Evolutionary conservation across 228 moss, liverwort and hornwort species (phyloP).

Genomic region (Sphagnum fallax): DNA sequence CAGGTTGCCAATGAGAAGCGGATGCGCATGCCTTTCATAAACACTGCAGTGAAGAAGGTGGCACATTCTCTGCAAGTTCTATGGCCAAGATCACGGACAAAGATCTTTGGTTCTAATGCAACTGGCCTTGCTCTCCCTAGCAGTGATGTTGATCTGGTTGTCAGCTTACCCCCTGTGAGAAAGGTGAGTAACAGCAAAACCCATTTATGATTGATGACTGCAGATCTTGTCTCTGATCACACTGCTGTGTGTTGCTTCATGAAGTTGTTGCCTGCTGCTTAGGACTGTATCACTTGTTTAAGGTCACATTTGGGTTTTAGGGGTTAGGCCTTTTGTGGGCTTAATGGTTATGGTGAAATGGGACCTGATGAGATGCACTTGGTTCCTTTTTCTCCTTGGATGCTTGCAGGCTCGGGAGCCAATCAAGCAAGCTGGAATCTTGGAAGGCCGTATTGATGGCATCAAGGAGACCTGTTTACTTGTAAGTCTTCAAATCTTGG

Average conservation of each 20-base stretch:
- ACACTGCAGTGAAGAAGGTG: slow-evolving; percentile 87
- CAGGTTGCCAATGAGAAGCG: slow-evolving; percentile 82
- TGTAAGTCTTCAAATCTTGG: slow-evolving; percentile 22
- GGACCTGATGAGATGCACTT: no score
- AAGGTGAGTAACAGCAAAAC: slow-evolving; percentile 35
- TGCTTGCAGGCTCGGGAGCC: slow-evolving; percentile 56
- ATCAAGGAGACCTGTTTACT: slow-evolving; percentile 90
- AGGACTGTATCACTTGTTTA: no score
- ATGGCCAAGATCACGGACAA: slow-evolving; percentile 85
- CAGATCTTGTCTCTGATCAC: no score
- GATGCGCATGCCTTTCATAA: slow-evolving; percentile 81
- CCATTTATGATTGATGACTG: background rate
- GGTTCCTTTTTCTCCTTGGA: background rate
- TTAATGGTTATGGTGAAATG: no score
- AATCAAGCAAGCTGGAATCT: slow-evolving; percentile 93
- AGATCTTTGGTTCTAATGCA: slow-evolving; percentile 87
- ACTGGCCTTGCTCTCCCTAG: slow-evolving; percentile 91
- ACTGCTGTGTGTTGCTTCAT: no score
- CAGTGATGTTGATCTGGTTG: slow-evolving; percentile 89
- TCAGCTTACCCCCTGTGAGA: slow-evolving; percentile 84
- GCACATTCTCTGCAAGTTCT: slow-evolving; percentile 84
- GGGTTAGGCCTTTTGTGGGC: no score
- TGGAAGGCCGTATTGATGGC: slow-evolving; percentile 87
- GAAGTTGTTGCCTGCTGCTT: no score
- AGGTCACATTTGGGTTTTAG: no score